These are phyloP conservation scores for Oenanthe javanica DNA, from an alignment of 140 eudicot genomes.

Conservation along the genomic window DNA sequence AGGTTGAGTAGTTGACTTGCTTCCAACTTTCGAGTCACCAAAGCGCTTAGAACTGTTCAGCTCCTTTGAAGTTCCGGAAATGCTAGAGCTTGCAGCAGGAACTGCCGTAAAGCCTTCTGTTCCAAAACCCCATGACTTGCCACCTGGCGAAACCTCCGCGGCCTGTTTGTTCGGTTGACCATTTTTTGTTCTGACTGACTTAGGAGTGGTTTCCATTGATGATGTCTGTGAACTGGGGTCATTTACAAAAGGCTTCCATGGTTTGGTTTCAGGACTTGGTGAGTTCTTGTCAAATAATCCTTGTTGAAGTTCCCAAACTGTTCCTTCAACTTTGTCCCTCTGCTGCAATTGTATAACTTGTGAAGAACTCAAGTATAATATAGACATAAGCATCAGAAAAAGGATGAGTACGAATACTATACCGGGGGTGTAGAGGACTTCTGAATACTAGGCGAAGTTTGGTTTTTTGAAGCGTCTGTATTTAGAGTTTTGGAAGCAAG, in stretches of 20 bases:
- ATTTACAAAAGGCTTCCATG: conserved; percentile 15
- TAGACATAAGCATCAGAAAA: too few species aligned
- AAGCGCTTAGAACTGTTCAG: conserved; percentile 34
- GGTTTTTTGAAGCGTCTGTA: conserved; percentile 27
- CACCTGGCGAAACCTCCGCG: conserved; percentile 23
- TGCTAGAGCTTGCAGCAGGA: conserved; percentile 50
- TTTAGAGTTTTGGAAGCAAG: conserved; percentile 71
- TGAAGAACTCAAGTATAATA: not conserved
- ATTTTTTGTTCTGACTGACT: conserved; percentile 77
- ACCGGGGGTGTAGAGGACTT: conserved; percentile 34
- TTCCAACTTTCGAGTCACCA: conserved; percentile 51
- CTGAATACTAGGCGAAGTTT: conserved; percentile 35
- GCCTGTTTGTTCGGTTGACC: conserved; percentile 48
- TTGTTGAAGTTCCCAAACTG: conserved; percentile 35
- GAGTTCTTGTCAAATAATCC: conserved; percentile 33
- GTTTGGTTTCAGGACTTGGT: conserved; percentile 19
- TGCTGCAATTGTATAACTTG: not conserved
- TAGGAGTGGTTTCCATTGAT: conserved; percentile 23
- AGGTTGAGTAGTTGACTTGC: conserved; percentile 71
- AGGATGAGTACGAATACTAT: not conserved
- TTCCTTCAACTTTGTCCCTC: conserved; percentile 27
- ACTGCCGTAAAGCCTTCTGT: conserved; percentile 70
- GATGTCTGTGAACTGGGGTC: conserved; percentile 16
- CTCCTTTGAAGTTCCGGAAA: conserved; percentile 26
- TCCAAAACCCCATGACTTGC: conserved; percentile 60